Percentiles rank a stretch among this genome's conserved stretches.
These are phyloP conservation scores for Myriosclerotinia curreyana DNA, from an alignment of 2,329 filamentous ascomycete genomes.

Conservation along the genomic window DNA sequence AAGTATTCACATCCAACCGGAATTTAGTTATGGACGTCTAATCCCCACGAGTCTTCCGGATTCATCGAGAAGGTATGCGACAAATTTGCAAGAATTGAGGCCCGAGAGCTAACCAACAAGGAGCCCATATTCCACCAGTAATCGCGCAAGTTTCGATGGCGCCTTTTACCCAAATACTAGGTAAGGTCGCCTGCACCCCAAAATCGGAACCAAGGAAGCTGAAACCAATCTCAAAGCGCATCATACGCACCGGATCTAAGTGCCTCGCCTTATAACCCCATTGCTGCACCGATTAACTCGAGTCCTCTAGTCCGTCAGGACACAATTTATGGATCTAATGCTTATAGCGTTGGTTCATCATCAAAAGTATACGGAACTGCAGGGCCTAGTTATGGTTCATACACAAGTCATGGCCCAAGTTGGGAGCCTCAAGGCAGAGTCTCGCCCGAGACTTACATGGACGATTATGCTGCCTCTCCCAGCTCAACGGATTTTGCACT, in stretches of 20 bases:
- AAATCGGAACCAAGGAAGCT: slow-evolving; percentile 30
- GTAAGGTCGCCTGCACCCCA: slow-evolving; percentile 33
- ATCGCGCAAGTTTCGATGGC: slow-evolving; percentile 33
- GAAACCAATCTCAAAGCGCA: slow-evolving; percentile 35
- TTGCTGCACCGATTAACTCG: slow-evolving; percentile 27
- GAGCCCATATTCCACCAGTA: slow-evolving; percentile 33
- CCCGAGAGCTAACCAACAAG: slow-evolving; percentile 35
- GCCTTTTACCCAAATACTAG: slow-evolving; percentile 37
- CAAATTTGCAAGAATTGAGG: slow-evolving; percentile 20
- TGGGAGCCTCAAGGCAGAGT: slow-evolving; percentile 39
- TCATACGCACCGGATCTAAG: slow-evolving; percentile 33
- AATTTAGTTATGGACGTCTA: slow-evolving; percentile 35
- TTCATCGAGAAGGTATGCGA: slow-evolving; percentile 38
- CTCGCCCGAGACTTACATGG: slow-evolving; percentile 39
- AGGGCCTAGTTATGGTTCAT: slow-evolving; percentile 36
- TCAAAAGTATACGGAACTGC: slow-evolving; percentile 37
- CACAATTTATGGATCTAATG: slow-evolving; percentile 36
- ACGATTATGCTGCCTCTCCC: slow-evolving; percentile 51
- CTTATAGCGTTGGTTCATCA: slow-evolving; percentile 35
- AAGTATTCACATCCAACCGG: slow-evolving; percentile 37
- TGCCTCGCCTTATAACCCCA: slow-evolving; percentile 34
- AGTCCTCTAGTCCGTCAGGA: slow-evolving; percentile 32
- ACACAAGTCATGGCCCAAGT: slow-evolving; percentile 33
- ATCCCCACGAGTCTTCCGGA: slow-evolving; percentile 32
- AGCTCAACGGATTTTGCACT: slow-evolving; percentile 59